Evolutionary conservation across 805 yeast genomes (phyloP).

Genomic region (Teunomyces cretensis): DNA sequence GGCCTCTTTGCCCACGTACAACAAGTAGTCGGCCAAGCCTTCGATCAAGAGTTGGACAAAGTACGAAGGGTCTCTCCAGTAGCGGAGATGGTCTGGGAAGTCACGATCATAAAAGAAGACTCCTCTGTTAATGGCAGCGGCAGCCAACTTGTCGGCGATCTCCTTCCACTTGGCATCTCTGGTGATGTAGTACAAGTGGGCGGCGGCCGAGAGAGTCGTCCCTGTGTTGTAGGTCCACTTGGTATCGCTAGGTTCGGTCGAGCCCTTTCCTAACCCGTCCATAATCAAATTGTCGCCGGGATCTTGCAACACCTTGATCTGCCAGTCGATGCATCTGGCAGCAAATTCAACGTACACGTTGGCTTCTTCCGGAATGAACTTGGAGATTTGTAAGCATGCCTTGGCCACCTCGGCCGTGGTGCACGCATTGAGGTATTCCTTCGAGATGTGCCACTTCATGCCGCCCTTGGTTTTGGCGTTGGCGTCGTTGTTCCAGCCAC

Average conservation of each 20-base stretch:
- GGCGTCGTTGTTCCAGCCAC: slow-evolving; percentile 56
- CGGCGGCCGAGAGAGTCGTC: slow-evolving; percentile 56
- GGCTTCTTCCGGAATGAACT: slow-evolving; percentile 49
- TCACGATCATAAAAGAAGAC: slow-evolving; percentile 64
- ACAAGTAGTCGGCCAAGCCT: slow-evolving; percentile 65
- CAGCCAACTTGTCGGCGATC: slow-evolving; percentile 49
- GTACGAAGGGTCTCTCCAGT: slow-evolving; percentile 64
- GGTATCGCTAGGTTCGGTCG: slow-evolving; percentile 43
- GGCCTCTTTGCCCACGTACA: slow-evolving; percentile 45
- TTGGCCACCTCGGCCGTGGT: slow-evolving; percentile 69
- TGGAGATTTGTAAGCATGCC: slow-evolving; percentile 57
- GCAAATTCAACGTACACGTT: slow-evolving; percentile 55
- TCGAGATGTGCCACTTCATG: slow-evolving; percentile 63
- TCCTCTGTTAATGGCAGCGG: slow-evolving; percentile 57
- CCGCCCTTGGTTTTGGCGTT: slow-evolving; percentile 54
- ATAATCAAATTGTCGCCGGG: slow-evolving; percentile 52
- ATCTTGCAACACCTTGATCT: slow-evolving; percentile 51
- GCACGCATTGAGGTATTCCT: slow-evolving; percentile 61
- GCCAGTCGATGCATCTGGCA: slow-evolving; percentile 59
- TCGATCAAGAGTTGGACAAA: slow-evolving; percentile 64
- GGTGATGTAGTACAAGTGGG: slow-evolving; percentile 51
- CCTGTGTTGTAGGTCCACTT: slow-evolving; percentile 73
- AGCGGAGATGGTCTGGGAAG: slow-evolving; percentile 52
- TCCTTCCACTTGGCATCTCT: slow-evolving; percentile 49
- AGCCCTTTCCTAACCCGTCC: slow-evolving; percentile 59